Conservation (phyloP, 2,329 filamentous ascomycete species). For the Fusarium cyanostomum region DNA sequence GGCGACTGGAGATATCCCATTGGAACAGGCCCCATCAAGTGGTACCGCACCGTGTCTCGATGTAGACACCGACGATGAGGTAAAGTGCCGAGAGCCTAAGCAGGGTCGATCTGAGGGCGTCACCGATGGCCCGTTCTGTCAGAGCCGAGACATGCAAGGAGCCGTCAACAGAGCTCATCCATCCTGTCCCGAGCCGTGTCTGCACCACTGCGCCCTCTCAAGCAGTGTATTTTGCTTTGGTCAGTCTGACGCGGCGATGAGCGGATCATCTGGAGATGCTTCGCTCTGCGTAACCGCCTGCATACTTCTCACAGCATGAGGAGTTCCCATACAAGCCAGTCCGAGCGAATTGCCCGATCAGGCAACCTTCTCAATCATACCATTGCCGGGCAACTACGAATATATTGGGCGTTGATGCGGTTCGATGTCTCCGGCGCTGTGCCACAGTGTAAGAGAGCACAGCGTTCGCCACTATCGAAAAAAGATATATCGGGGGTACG, state of each 20-base stretch:
- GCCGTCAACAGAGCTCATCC: background rate
- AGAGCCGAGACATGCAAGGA: constrained; percentile 12
- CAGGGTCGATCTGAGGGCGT: constrained; percentile 1
- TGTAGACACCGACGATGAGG: constrained; percentile 20
- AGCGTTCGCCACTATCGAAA: constrained; percentile 23
- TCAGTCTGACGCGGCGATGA: constrained; percentile 3
- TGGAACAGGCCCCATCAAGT: constrained; percentile 10
- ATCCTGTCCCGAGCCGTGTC: background rate
- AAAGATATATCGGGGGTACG: constrained; percentile 1
- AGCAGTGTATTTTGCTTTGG: background rate
- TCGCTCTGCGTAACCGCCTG: constrained; percentile 18
- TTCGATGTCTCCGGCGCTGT: constrained; percentile 11
- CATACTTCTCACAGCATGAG: background rate
- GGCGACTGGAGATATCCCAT: background rate
- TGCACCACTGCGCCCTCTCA: constrained; percentile 8
- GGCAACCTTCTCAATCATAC: constrained; percentile 2
- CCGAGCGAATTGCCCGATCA: background rate
- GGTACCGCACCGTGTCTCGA: constrained; percentile 10
- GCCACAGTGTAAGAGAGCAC: constrained; percentile 11
- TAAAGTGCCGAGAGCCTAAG: constrained; percentile 11
- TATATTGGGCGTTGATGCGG: constrained; percentile 26
- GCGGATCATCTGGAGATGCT: constrained; percentile 31
- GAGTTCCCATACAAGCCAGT: background rate
- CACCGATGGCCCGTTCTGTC: constrained; percentile 11
- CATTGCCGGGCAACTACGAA: constrained; percentile 9